These are phyloP conservation scores for Aureobasidium sp. DNA, from an alignment of 2,329 filamentous ascomycete genomes.

Conservation along the genomic window DNA sequence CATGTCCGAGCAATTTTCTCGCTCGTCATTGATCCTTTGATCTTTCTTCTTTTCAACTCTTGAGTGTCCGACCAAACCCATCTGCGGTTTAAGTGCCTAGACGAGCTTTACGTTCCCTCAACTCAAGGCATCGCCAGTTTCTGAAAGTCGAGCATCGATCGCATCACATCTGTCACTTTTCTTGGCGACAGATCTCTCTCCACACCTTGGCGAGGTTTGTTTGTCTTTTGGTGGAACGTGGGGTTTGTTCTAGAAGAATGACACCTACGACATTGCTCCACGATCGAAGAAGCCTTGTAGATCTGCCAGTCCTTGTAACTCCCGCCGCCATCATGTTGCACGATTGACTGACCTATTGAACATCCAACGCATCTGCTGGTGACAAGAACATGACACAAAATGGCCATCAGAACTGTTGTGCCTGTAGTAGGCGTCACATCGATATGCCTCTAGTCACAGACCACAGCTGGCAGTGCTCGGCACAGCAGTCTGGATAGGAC, in stretches of 20 bases:
- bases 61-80: not conserved
- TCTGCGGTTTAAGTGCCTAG: too few relatives aligned
- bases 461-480: not conserved
- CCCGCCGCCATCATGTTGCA: not conserved
- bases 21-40: too few relatives aligned
- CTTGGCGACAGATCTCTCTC: not conserved
- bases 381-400: not conserved
- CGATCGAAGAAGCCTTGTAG: not conserved
- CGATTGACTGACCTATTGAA: not conserved
- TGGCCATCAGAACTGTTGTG: not conserved
- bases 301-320: not conserved
- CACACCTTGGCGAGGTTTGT: slow-evolving; percentile 1
- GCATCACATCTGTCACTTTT: not conserved
- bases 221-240: not conserved
- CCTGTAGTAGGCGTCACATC: not conserved
- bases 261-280: not conserved
- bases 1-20: not conserved
- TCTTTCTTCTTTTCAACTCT: too few relatives aligned
- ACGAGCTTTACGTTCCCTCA: not conserved
- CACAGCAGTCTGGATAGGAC: not conserved
- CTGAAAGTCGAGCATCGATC: not conserved
- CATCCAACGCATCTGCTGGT: not conserved
- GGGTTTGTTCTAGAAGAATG: not conserved
- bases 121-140: not conserved
- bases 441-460: not conserved